phyloP scores from a whole-genome alignment of 352 stramenopile genomes.

The Globisporangium polare region DNA sequence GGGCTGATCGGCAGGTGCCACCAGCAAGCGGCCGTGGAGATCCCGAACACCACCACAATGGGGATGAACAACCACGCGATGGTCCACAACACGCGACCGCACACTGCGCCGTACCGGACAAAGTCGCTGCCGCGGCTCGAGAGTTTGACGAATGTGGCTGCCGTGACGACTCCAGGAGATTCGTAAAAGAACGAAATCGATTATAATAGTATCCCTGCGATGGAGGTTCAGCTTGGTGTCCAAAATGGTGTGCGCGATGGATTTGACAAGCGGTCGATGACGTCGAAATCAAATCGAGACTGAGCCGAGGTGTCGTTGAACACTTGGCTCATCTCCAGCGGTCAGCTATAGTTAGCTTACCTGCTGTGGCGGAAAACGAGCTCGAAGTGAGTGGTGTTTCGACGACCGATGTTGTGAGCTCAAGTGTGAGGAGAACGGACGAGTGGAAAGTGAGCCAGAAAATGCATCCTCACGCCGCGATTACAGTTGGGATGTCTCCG shows the following conservation, averaged over 20 bases:
- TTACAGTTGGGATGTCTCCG: no score
- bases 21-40: conserved; percentile 14
- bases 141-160: neutral
- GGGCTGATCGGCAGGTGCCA: conserved; percentile 35
- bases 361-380: no score
- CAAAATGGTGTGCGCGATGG: neutral
- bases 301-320: no score
- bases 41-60: conserved; percentile 8
- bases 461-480: no score
- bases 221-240: neutral
- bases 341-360: no score
- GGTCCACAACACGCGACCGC: conserved; percentile 19
- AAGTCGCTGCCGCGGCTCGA: conserved; percentile 50
- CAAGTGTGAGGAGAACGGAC: no score
- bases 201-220: neutral
- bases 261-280: neutral
- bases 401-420: no score
- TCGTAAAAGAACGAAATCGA: neutral
- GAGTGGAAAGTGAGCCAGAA: no score
- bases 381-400: no score
- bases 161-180: neutral
- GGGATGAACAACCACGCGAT: conserved; percentile 2
- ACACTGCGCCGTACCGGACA: conserved; percentile 44
- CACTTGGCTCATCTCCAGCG: no score
- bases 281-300: neutral